These are phyloP conservation scores for Phytophthora gonapodyides DNA, from an alignment of 352 stramenopile genomes.

Conservation along the genomic window DNA sequence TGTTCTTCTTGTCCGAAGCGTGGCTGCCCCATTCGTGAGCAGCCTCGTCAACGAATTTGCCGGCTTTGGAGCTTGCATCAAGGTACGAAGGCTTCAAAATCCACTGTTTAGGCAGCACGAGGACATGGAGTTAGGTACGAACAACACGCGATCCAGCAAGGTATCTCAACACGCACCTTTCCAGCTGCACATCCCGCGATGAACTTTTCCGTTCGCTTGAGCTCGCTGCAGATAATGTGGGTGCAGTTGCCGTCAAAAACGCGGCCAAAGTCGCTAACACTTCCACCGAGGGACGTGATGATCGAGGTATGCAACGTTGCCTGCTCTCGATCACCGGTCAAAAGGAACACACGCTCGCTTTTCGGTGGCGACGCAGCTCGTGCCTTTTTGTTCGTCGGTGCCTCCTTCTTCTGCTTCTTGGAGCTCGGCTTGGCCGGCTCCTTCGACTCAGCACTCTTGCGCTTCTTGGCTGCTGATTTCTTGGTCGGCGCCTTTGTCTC, in stretches of 20 bases:
- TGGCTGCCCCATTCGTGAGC: constrained; percentile 74
- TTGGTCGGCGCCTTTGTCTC: constrained; percentile 24
- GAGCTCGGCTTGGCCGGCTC: constrained; percentile 23
- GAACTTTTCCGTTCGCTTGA: constrained; percentile 90
- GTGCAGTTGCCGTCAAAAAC: constrained; percentile 75
- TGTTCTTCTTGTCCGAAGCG: constrained; percentile 56
- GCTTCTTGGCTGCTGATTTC: constrained; percentile 34
- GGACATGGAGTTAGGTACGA: constrained; percentile 9
- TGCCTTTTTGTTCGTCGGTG: constrained; percentile 11
- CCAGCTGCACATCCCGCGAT: constrained; percentile 77
- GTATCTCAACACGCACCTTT: constrained; percentile 53
- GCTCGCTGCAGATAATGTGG: constrained; percentile 87
- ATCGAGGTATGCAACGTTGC: constrained; percentile 77
- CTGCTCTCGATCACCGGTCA: constrained; percentile 79
- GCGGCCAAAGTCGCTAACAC: constrained; percentile 65
- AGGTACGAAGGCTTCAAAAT: constrained; percentile 88
- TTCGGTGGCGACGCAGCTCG: constrained; percentile 14
- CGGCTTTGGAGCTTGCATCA: constrained; percentile 57
- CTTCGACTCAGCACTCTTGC: constrained; percentile 26
- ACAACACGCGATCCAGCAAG: neutral
- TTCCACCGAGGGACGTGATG: constrained; percentile 64
- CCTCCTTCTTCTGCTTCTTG: constrained; percentile 44
- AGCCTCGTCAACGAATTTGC: constrained; percentile 75
- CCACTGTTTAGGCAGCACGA: constrained; percentile 53
- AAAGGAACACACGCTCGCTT: constrained; percentile 56